A percentile compares a stretch with the other conserved stretches of the same genome.
phyloP scores from a whole-genome alignment of 768 basidiomycete species.

The Mycena rebaudengoi region DNA sequence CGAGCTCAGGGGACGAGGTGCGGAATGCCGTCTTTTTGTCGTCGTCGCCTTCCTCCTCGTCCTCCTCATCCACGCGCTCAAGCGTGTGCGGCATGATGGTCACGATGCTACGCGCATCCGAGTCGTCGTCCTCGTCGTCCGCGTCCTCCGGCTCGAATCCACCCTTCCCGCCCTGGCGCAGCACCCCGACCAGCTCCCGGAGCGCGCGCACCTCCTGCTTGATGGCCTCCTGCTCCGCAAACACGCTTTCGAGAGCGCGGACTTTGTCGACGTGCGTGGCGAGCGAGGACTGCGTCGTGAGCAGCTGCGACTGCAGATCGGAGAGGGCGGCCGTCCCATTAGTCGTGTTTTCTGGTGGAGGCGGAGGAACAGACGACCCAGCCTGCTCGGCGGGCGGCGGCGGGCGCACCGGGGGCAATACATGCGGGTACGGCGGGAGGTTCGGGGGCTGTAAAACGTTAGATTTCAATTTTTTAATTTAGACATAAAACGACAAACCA shows the following conservation, averaged over 20 bases:
- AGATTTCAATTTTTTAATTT: constrained; percentile 16
- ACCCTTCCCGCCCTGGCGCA: constrained; percentile 26
- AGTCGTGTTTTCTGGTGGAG: constrained; percentile 32
- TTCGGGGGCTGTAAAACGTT: constrained; percentile 58
- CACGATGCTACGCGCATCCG: constrained; percentile 74
- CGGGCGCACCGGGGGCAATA: constrained; percentile 72
- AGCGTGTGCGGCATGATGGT: constrained; percentile 77
- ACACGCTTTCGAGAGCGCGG: constrained; percentile 79
- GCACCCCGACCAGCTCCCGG: constrained; percentile 62
- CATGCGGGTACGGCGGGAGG: constrained; percentile 68
- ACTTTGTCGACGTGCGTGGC: constrained; percentile 83
- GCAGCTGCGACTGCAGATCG: constrained; percentile 84
- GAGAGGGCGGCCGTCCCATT: constrained; percentile 41
- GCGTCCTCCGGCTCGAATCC: constrained; percentile 45
- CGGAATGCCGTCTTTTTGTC: constrained; percentile 12
- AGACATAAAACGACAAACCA: constrained; percentile 63
- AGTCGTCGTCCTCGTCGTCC: constrained; percentile 63
- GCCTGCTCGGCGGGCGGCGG: constrained; percentile 35
- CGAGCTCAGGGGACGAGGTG: constrained; percentile 15
- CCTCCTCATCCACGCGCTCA: constrained; percentile 79
- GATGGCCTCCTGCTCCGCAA: constrained; percentile 86
- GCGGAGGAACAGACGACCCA: constrained; percentile 10
- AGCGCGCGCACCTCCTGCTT: constrained; percentile 80
- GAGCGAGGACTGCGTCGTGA: constrained; percentile 83
- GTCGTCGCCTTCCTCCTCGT: constrained; percentile 51